Evolutionary conservation across 108 stramenopile genomes (phyloP).

Genomic region (Nitzschia inconspicua): DNA sequence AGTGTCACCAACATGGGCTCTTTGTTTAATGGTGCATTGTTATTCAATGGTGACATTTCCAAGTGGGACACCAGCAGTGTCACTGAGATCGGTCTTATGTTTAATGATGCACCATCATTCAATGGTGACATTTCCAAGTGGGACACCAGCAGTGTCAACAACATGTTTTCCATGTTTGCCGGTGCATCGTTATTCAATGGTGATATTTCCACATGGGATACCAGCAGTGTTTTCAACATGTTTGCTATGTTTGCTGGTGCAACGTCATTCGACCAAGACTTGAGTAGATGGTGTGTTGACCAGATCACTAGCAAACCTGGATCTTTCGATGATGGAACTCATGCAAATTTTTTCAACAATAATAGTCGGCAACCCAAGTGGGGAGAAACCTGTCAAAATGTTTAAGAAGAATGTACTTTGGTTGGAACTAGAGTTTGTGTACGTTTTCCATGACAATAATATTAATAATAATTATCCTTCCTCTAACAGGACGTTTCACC

Average conservation of each 20-base stretch:
- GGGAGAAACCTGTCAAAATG: too few relatives aligned
- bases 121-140: constrained; percentile 7
- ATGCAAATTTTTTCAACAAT: too few relatives aligned
- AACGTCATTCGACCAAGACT: constrained; percentile 21
- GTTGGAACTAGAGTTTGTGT: too few relatives aligned
- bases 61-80: constrained; percentile 12
- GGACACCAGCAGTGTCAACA: constrained; percentile 3
- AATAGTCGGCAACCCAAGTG: too few relatives aligned
- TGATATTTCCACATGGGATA: constrained; percentile 21
- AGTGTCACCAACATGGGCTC: neutral
- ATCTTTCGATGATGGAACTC: too few relatives aligned
- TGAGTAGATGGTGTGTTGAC: constrained; percentile 41
- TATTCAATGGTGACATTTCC: constrained; percentile 9
- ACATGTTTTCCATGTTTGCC: constrained; percentile 20
- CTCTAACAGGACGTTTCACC: too few relatives aligned
- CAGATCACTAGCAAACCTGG: too few relatives aligned
- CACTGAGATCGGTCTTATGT: constrained; percentile 5
- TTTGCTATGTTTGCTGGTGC: constrained; percentile 22
- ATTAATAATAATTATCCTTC: too few relatives aligned
- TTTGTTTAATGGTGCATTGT: constrained; percentile 7
- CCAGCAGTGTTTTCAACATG: constrained; percentile 2
- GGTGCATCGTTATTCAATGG: constrained; percentile 16
- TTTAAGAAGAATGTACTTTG: too few relatives aligned
- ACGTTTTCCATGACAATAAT: too few relatives aligned
- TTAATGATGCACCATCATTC: constrained; percentile 1